Base-by-base conservation (phyloP, 2,329 filamentous ascomycete genomes). In the Torrubiella hemipterigena region DNA sequence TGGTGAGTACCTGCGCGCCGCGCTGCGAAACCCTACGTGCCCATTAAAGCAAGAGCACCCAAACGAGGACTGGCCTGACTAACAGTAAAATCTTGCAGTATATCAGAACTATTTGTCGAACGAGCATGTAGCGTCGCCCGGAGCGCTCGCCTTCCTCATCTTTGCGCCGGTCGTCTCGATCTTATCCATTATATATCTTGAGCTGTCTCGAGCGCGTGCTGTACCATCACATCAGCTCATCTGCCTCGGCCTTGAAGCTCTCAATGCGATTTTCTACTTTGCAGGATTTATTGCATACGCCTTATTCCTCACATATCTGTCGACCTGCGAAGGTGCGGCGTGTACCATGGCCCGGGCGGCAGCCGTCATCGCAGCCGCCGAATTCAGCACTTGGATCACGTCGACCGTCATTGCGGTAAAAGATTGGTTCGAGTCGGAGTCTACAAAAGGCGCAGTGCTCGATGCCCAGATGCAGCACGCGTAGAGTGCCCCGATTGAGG, bases 221-320 rank as follows among this genome's bases (percentile, higher is more conserved):
- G 42, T 54, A 11, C 57, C 63, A 2, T 61, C 62, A 20, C 61
- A 70, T 46, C 62, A 67, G 18, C 65, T 63, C 39, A 58, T 54
- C 9, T 55, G 61, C 25, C 46, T 76, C 20, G 56, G 50, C 17
- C 39, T 74, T 37, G 71, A 76, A 42, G 44, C 55, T 20, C 33
- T 59, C 42, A 76, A 73, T 47, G 54, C 61, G 5, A 39, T 73
- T 34, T 66, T 76, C 46, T 73, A 72, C 54, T 69, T 77, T 48
- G 56, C 61, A 14, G 71, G 70, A 34, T 76, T 76, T 53, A 60
- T 73, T 42, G 68, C 68, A 8, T 59, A 76, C 14, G 58, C 67
- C 26, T 61, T 68, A 38, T 76, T 73, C 52, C 62, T 77, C 40
- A 56, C 60, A 46, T 55, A 56, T 31, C 55, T 77, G 30, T 51